Percentiles rank a stretch among this genome's conserved stretches.
phyloP scores from a whole-genome alignment of 2,329 filamentous ascomycete genomes.

The Lachnellula willkommii region DNA sequence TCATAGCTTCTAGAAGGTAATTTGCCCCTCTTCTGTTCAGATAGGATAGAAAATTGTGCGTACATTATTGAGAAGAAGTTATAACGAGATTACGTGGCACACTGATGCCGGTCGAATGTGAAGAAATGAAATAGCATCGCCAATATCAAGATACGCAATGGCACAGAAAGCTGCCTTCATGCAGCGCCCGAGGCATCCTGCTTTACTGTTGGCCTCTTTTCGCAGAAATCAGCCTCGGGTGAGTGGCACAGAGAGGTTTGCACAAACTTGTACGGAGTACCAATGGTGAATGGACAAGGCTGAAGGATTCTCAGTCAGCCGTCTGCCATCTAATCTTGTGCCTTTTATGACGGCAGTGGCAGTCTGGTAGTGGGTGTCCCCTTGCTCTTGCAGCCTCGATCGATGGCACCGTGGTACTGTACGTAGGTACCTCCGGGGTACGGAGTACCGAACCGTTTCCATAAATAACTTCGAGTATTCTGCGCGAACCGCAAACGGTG shows the following conservation, averaged over 20 bases:
- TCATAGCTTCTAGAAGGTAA: not conserved
- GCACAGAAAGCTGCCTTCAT: not conserved
- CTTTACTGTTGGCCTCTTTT: not conserved
- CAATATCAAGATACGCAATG: not conserved
- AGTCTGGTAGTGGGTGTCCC: not conserved
- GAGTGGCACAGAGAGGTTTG: constrained; percentile 20
- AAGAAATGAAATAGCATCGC: not conserved
- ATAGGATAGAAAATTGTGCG: not conserved
- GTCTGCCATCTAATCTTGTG: not conserved
- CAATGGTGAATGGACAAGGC: not conserved
- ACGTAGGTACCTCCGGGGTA: too few relatives aligned
- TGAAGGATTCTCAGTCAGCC: not conserved
- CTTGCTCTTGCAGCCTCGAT: not conserved
- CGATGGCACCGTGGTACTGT: not conserved
- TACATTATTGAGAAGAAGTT: not conserved
- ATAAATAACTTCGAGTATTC: not conserved
- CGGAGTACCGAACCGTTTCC: not conserved
- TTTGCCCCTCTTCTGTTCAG: not conserved
- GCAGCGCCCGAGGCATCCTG: not conserved
- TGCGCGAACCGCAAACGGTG: not conserved
- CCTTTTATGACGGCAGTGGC: not conserved
- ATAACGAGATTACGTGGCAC: not conserved
- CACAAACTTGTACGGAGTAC: not conserved
- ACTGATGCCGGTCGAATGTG: not conserved
- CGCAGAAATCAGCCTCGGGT: too few relatives aligned